These are phyloP conservation scores for Fusarium sp. DNA, from an alignment of 2,329 filamentous ascomycete species.

Conservation along the genomic window DNA sequence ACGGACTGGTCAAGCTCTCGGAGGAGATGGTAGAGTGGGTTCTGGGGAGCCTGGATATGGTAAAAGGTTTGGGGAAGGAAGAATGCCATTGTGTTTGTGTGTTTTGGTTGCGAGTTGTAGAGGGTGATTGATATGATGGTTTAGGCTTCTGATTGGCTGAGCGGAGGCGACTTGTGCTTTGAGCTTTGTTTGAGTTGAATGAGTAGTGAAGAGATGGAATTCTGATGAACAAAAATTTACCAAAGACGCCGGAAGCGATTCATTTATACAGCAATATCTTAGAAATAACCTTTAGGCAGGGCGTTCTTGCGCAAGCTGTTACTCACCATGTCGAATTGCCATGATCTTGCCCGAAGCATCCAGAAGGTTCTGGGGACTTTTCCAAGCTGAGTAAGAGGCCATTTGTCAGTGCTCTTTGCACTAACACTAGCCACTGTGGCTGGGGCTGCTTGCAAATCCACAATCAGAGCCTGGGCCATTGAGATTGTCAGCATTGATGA, in stretches of 20 bases:
- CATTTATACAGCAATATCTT: background rate
- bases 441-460: background rate
- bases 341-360: conserved; percentile 5
- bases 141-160: background rate
- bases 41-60: conserved; percentile 9
- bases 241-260: background rate
- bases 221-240: background rate
- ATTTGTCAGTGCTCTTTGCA: background rate
- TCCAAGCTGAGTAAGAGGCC: background rate
- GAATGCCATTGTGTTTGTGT: conserved; percentile 15
- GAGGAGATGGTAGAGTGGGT: conserved; percentile 21
- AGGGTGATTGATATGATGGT: background rate
- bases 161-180: background rate
- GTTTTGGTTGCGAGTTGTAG: background rate
- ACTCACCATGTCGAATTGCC: conserved; percentile 1
- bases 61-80: conserved; percentile 20
- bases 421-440: conserved; percentile 5
- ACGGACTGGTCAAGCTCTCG: conserved; percentile 21
- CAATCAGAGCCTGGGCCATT: background rate
- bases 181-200: background rate
- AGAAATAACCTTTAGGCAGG: background rate
- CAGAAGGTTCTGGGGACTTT: background rate
- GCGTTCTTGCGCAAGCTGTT: conserved; percentile 6
- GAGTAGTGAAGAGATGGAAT: background rate
- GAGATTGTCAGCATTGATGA: background rate